A percentile compares a stretch with the other conserved stretches of the same genome.
phyloP scores from a whole-genome alignment of 1,284 basidiomycete genomes.

The Irpex sp. region DNA sequence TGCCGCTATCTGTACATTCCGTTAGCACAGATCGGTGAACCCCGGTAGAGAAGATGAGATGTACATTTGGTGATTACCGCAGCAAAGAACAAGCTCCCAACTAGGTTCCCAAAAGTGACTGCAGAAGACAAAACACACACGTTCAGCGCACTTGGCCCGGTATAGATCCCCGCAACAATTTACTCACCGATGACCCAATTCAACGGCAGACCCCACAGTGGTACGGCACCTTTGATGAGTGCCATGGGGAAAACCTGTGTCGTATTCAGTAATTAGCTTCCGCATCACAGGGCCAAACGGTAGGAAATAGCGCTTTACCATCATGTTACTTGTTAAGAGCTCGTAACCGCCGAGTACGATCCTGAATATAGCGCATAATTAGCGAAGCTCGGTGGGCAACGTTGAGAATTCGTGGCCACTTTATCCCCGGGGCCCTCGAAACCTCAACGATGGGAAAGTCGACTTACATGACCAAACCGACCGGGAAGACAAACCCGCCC shows the following conservation, averaged over 20 bases:
- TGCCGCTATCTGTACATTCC: conserved; percentile 39
- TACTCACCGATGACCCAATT: conserved; percentile 65
- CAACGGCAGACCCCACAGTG: conserved; percentile 63
- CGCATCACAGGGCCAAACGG: background rate
- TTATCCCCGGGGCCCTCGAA: background rate
- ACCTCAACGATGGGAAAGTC: background rate
- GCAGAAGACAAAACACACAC: background rate
- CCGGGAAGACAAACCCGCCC: conserved; percentile 67
- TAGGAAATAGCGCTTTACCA: conserved; percentile 39
- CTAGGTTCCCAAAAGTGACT: conserved; percentile 73
- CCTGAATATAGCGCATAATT: conserved; percentile 35
- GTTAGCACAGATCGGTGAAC: background rate
- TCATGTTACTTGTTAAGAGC: conserved; percentile 72
- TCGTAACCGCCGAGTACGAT: conserved; percentile 70
- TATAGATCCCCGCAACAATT: background rate
- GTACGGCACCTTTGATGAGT: conserved; percentile 52
- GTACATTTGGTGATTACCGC: conserved; percentile 64
- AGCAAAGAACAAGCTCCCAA: conserved; percentile 69
- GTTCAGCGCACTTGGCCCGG: background rate
- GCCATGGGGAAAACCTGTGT: conserved; percentile 67
- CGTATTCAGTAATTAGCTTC: background rate
- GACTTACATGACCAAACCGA: conserved; percentile 69
- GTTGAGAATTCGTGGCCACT: background rate
- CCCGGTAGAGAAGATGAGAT: conserved; percentile 17
- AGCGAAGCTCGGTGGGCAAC: background rate